Conservation (phyloP, 129 eudicot species). For the Ambrosia artemisiifolia region DNA sequence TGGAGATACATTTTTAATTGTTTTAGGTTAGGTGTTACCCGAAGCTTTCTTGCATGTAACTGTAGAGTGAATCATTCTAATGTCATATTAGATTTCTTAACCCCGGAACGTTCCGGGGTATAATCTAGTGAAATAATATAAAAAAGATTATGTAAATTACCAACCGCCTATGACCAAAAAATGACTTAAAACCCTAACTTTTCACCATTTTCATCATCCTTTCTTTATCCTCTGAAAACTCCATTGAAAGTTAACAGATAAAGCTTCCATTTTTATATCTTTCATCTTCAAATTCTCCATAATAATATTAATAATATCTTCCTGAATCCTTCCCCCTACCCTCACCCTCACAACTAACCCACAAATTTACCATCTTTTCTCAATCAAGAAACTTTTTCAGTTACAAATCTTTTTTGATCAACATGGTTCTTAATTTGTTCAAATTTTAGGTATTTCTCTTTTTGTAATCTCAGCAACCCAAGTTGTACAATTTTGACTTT, state of each 20-base stretch:
- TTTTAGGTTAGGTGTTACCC: no score
- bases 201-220: slow-evolving; percentile 28
- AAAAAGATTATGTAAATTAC: not conserved
- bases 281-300: slow-evolving; percentile 3
- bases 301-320: not conserved
- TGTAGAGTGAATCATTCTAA: no score
- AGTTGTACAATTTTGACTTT: slow-evolving; percentile 1
- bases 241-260: slow-evolving; percentile 29
- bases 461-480: not conserved
- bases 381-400: not conserved
- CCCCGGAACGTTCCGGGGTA: no score
- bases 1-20: no score
- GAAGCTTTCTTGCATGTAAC: no score
- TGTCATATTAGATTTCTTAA: no score
- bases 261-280: slow-evolving; percentile 14
- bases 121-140: no score
- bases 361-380: not conserved
- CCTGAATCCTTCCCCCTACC: slow-evolving; percentile 12
- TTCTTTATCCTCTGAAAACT: slow-evolving; percentile 31
- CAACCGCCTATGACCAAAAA: slow-evolving; percentile 20
- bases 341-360: slow-evolving; percentile 11
- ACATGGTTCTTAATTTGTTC: slow-evolving; percentile 1
- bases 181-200: slow-evolving; percentile 22
- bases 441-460: not conserved
- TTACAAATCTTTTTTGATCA: not conserved